These are phyloP conservation scores for Hondaea fermentalgiana DNA, from an alignment of 108 stramenopile genomes.

Conservation along the genomic window DNA sequence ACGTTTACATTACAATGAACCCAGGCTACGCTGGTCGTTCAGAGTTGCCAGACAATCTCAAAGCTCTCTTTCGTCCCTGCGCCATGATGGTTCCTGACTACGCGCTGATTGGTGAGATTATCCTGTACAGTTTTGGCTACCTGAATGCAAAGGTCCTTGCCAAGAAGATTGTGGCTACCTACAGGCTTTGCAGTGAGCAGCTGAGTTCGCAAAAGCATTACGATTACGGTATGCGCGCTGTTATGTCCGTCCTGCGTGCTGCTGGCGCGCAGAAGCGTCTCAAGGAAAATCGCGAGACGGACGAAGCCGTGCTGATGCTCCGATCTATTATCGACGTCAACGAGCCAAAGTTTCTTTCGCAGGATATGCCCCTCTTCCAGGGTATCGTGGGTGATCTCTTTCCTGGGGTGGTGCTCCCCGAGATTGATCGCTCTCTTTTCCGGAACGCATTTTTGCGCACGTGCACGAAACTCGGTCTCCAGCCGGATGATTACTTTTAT, in stretches of 20 bases:
- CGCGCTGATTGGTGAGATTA: constrained; percentile 60
- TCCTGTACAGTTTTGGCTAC: constrained; percentile 61
- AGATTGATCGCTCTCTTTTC: constrained; percentile 49
- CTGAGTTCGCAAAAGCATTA: constrained; percentile 59
- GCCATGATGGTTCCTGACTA: constrained; percentile 71
- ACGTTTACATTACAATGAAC: constrained; percentile 66
- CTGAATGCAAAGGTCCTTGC: constrained; percentile 48
- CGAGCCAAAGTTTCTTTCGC: constrained; percentile 58
- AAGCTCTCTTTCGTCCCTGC: constrained; percentile 59
- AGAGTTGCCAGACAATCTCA: constrained; percentile 50
- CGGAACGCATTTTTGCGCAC: constrained; percentile 34
- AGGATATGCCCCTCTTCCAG: constrained; percentile 60
- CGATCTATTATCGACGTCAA: constrained; percentile 64
- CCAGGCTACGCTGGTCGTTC: constrained; percentile 61
- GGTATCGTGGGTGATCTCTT: constrained; percentile 58
- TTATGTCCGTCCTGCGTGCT: constrained; percentile 59
- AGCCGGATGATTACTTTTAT: constrained; percentile 50
- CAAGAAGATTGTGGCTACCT: constrained; percentile 61
- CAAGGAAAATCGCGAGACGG: constrained; percentile 39
- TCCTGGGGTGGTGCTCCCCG: constrained; percentile 48
- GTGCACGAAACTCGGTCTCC: constrained; percentile 39
- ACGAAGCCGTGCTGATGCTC: constrained; percentile 53
- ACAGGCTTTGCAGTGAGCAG: constrained; percentile 63
- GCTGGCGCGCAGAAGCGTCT: constrained; percentile 59
- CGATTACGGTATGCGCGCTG: constrained; percentile 64